These are phyloP conservation scores for Dioszegia hungarica DNA, from an alignment of 768 basidiomycete species.

Conservation along the genomic window DNA sequence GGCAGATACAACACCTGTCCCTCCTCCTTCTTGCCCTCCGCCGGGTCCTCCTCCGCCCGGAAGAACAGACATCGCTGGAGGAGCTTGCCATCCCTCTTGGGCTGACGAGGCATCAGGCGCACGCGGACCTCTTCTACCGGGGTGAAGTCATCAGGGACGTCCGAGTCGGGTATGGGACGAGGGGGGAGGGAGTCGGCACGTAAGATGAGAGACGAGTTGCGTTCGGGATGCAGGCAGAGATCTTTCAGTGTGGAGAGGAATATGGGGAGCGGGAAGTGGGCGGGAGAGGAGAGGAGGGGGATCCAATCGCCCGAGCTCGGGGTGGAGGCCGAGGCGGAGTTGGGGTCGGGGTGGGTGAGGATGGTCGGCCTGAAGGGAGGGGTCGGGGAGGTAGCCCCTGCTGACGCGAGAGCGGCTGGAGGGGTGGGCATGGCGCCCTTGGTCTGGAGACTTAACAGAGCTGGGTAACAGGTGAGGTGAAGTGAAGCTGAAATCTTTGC, in stretches of 20 bases:
- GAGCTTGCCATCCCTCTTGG: conserved; percentile 65
- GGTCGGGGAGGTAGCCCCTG: background rate
- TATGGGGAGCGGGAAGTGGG: conserved; percentile 25
- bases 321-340: background rate
- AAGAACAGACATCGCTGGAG: conserved; percentile 79
- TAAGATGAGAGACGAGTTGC: conserved; percentile 84
- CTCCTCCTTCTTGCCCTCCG: conserved; percentile 27
- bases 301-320: background rate
- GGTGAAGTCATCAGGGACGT: conserved; percentile 21
- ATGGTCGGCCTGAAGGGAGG: conserved; percentile 4
- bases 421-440: background rate
- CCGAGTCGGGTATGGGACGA: background rate
- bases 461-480: no score
- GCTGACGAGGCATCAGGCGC: conserved; percentile 69
- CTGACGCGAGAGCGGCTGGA: background rate
- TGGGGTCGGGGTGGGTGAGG: no score
- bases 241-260: conserved; percentile 69
- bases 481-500: no score
- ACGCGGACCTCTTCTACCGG: conserved; percentile 61
- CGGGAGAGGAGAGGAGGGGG: conserved; percentile 7
- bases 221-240: conserved; percentile 81
- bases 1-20: conserved; percentile 49
- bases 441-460: no score
- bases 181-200: conserved; percentile 63
- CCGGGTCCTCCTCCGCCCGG: conserved; percentile 25